A percentile compares a stretch with the other conserved stretches of the same genome.
Evolutionary conservation across 2,329 filamentous ascomycete genomes (phyloP).

Genomic region (Colletotrichum camelliae): DNA sequence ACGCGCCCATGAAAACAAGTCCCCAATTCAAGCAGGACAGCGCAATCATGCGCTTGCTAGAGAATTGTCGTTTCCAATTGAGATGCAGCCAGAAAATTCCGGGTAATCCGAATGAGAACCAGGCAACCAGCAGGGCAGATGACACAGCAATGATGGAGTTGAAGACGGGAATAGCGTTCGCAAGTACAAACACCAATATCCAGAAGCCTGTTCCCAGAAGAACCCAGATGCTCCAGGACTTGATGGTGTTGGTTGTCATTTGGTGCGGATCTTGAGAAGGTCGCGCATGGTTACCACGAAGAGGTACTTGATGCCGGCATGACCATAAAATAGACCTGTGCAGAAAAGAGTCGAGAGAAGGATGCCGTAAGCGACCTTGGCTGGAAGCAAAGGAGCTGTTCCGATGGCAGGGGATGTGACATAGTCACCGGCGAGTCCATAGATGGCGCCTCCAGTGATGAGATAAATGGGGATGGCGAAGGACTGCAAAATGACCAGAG

Average conservation of each 20-base stretch:
- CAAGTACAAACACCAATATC: fast-evolving
- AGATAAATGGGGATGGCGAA: neutral
- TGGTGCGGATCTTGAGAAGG: neutral
- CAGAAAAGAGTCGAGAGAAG: neutral
- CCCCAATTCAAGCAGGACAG: neutral
- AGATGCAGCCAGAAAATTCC: neutral
- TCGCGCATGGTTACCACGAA: neutral
- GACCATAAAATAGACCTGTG: neutral
- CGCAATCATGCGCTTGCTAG: neutral
- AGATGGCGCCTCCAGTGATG: neutral
- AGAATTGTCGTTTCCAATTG: neutral
- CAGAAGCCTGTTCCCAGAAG: neutral
- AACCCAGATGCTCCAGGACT: neutral
- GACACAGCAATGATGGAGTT: neutral
- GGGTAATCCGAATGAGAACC: neutral
- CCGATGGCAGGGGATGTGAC: neutral
- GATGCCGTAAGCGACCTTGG: neutral
- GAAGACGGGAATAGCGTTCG: neutral
- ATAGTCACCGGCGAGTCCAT: neutral
- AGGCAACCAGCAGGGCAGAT: neutral
- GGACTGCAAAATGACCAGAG: neutral
- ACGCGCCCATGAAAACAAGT: neutral
- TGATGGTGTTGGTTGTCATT: neutral
- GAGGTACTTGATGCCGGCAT: neutral
- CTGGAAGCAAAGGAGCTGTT: neutral